Conservation (phyloP, 345 rosid genomes). For the Sapria himalayana region DNA sequence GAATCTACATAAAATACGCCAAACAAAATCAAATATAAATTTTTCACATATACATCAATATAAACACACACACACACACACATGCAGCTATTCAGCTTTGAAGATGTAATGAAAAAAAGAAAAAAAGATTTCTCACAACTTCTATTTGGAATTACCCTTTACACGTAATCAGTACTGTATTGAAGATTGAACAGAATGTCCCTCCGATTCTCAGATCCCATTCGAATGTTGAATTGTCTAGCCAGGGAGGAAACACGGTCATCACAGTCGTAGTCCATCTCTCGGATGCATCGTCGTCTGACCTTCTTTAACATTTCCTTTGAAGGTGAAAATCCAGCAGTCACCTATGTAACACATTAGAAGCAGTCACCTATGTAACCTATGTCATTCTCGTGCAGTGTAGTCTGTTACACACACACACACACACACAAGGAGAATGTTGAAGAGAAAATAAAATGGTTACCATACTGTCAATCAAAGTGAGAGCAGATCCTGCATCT, state of each 20-base stretch:
- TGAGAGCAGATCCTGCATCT: conserved; percentile 63
- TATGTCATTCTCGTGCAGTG: too few species aligned
- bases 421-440: conserved; percentile 2
- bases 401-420: too few species aligned
- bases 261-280: conserved; percentile 53
- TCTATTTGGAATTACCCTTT: conserved; percentile 11
- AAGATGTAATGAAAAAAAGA: too few species aligned
- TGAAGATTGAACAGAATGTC: conserved; percentile 48
- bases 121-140: too few species aligned
- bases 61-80: too few species aligned
- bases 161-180: conserved; percentile 33
- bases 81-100: too few species aligned
- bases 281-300: conserved; percentile 65
- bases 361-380: conserved; percentile 32
- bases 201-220: conserved; percentile 60
- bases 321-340: conserved; percentile 57
- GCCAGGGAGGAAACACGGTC: conserved; percentile 34
- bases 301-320: conserved; percentile 60
- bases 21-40: too few species aligned
- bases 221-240: conserved; percentile 29
- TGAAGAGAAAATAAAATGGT: conserved; percentile 3
- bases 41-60: too few species aligned
- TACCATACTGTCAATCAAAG: conserved; percentile 61
- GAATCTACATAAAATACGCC: too few species aligned
- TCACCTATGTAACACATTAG: conserved; percentile 24